phyloP scores from a whole-genome alignment of 164 flowering plant species.

The Vitis labrusca region DNA sequence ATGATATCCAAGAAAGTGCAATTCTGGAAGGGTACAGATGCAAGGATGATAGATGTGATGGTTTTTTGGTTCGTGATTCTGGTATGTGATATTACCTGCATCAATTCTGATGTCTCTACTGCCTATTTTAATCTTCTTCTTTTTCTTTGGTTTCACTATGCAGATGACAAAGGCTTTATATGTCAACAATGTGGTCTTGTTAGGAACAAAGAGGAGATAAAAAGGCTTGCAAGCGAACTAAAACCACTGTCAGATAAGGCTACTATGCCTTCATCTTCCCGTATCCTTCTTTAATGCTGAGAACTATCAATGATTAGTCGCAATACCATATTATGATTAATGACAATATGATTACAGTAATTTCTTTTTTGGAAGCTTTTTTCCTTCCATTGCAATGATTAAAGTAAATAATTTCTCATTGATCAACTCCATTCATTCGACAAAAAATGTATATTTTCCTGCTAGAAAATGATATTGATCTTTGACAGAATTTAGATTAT shows the following conservation, averaged over 20 bases:
- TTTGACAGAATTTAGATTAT: conserved; percentile 56
- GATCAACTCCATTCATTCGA: not conserved
- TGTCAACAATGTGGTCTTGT: conserved; percentile 84
- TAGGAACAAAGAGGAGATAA: conserved; percentile 66
- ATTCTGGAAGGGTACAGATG: conserved; percentile 89
- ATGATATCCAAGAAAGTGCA: conserved; percentile 85
- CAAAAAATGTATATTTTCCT: not conserved
- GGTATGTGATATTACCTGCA: conserved; percentile 43
- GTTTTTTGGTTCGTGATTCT: conserved; percentile 73
- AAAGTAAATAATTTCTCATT: not conserved
- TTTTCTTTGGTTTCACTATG: conserved; percentile 15
- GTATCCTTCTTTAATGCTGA: conserved; percentile 54
- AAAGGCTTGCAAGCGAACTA: conserved; percentile 45
- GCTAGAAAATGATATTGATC: conserved; percentile 8
- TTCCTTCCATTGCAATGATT: not conserved
- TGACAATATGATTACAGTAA: not conserved
- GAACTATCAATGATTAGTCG: not conserved
- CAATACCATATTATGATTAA: no score
- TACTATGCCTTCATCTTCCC: conserved; percentile 32
- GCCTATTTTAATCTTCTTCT: not conserved
- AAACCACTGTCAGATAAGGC: conserved; percentile 54
- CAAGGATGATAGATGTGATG: conserved; percentile 54
- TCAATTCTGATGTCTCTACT: not conserved
- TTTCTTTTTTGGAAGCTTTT: not conserved
- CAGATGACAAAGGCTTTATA: conserved; percentile 67